Percentiles rank a stretch among this genome's conserved stretches.
Conservation (phyloP, 768 basidiomycete genomes). For the Cystobasidium ongulense region DNA sequence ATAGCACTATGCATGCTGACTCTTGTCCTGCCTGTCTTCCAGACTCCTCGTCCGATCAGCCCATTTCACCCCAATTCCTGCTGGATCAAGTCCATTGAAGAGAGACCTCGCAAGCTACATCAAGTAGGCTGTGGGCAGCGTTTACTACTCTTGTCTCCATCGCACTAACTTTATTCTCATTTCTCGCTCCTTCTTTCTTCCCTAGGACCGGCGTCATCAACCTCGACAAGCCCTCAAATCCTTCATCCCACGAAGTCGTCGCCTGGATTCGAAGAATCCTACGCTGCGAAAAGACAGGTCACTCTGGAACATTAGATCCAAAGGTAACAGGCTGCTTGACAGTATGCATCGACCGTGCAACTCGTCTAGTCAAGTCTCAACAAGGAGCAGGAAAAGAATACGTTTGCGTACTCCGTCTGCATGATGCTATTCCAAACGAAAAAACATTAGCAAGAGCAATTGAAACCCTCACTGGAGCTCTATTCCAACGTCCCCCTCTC, state of each 20-base stretch:
- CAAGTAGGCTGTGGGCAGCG: constrained; percentile 53
- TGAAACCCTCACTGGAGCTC: constrained; percentile 91
- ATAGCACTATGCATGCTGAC: background rate
- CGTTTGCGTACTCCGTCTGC: constrained; percentile 88
- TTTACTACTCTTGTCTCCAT: background rate
- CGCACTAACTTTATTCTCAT: background rate
- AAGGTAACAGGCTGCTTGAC: constrained; percentile 98
- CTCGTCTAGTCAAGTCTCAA: constrained; percentile 92
- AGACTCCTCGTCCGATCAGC: constrained; percentile 74
- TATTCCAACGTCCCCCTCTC: constrained; percentile 96
- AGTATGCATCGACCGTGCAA: constrained; percentile 98
- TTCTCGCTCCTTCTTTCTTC: background rate
- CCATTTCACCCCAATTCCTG: constrained; percentile 96
- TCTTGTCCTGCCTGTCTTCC: background rate
- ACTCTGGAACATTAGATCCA: constrained; percentile 96
- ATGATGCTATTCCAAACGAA: constrained; percentile 70
- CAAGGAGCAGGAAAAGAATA: constrained; percentile 97
- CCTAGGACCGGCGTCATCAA: constrained; percentile 95
- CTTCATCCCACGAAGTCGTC: constrained; percentile 86
- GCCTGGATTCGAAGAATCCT: constrained; percentile 97
- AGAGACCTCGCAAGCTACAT: constrained; percentile 85
- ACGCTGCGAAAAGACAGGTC: constrained; percentile 94
- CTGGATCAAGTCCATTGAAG: constrained; percentile 87
- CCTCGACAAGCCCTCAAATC: constrained; percentile 98
- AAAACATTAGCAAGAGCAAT: constrained; percentile 82